A percentile compares a stretch with the other conserved stretches of the same genome.
Evolutionary conservation across 1,284 basidiomycete genomes (phyloP).

Genomic region (Blastosporella zonata): DNA sequence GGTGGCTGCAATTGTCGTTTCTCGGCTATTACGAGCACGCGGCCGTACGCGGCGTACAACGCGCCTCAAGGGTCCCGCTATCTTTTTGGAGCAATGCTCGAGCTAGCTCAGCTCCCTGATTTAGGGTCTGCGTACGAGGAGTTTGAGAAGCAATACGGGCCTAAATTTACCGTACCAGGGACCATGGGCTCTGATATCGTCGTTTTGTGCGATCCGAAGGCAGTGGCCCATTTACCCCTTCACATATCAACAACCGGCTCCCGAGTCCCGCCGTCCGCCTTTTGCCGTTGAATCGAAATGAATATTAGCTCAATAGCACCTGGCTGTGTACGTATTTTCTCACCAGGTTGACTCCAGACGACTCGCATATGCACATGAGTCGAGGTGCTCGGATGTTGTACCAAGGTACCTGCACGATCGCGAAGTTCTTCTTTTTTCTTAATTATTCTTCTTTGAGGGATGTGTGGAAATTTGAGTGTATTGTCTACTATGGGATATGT

Average conservation of each 20-base stretch:
- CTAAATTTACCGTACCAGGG: conserved; percentile 36
- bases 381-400: too few species aligned
- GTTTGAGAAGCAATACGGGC: conserved; percentile 44
- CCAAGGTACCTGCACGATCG: too few species aligned
- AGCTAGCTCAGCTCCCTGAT: conserved; percentile 22
- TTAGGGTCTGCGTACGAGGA: conserved; percentile 27
- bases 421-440: too few species aligned
- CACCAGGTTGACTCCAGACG: too few species aligned
- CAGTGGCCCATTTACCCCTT: conserved; percentile 45
- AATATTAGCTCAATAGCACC: too few species aligned
- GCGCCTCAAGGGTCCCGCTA: conserved; percentile 27
- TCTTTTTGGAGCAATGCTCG: conserved; percentile 27
- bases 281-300: too few species aligned
- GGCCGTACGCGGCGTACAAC: conserved; percentile 15
- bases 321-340: too few species aligned
- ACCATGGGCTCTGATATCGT: conserved; percentile 33
- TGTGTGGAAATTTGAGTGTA: too few species aligned
- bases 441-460: too few species aligned
- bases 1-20: not conserved
- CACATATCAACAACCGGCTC: conserved; percentile 37
- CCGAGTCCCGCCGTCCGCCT: too few species aligned
- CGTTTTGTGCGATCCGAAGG: conserved; percentile 47
- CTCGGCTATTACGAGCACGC: not conserved
- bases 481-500: too few species aligned
- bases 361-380: too few species aligned